Percentiles rank a stretch among this genome's conserved stretches.
These are phyloP conservation scores for Diplodia scrobiculata DNA, from an alignment of 2,329 filamentous ascomycete species.

Conservation along the genomic window DNA sequence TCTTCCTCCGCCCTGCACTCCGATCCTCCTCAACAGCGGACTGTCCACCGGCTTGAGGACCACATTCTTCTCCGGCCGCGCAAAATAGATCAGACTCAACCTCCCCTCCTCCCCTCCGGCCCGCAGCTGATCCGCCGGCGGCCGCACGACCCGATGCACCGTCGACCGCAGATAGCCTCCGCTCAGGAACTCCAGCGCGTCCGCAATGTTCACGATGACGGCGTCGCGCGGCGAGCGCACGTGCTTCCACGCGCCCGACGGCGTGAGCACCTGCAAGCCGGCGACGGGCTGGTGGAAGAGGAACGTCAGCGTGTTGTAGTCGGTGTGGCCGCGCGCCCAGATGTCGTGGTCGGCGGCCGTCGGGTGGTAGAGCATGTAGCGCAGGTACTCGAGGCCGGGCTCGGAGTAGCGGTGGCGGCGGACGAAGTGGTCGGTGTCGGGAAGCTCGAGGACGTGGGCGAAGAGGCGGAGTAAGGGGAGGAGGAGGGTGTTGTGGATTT, in stretches of 20 bases:
- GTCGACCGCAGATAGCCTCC: constrained; percentile 41
- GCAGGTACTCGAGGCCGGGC: constrained; percentile 43
- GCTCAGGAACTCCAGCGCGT: constrained; percentile 44
- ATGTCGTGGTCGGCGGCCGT: constrained; percentile 45
- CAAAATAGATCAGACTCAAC: constrained; percentile 48
- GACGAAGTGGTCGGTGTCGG: constrained; percentile 44
- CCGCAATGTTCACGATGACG: constrained; percentile 55
- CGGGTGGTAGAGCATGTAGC: constrained; percentile 51
- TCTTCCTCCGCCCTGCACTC: constrained; percentile 24
- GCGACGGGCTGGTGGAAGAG: constrained; percentile 54
- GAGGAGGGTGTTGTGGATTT: constrained; percentile 37
- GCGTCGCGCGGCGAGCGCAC: constrained; percentile 51
- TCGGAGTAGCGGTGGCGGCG: constrained; percentile 43
- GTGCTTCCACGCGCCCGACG: constrained; percentile 50
- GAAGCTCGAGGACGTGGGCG: constrained; percentile 45
- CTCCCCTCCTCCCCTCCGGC: constrained; percentile 37
- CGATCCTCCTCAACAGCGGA: constrained; percentile 35
- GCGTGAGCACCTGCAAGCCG: constrained; percentile 52
- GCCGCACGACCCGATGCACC: constrained; percentile 40
- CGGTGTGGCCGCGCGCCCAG: constrained; percentile 54
- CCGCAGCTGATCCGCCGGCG: constrained; percentile 42
- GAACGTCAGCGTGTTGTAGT: constrained; percentile 52
- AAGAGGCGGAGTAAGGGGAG: constrained; percentile 36
- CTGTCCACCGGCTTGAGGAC: constrained; percentile 44
- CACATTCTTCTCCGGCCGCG: constrained; percentile 44